Conservation (phyloP, 306 rosid species). For the Quercus bicolor region DNA sequence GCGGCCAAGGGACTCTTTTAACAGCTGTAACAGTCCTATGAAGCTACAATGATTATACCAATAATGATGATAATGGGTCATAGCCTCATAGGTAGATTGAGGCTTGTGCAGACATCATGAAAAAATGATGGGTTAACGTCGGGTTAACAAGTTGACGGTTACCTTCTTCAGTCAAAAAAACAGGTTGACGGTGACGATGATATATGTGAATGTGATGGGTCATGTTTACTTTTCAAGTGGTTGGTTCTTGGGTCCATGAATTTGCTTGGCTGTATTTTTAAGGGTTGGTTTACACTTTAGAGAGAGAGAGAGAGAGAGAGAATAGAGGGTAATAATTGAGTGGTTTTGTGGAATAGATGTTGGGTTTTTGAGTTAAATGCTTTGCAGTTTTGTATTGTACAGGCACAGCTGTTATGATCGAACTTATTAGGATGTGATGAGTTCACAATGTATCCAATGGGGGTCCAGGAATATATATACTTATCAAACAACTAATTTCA, state of each 20-base stretch:
- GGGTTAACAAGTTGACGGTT: too few relatives aligned
- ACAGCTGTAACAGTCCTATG: neutral
- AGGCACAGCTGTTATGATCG: too few relatives aligned
- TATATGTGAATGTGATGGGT: too few relatives aligned
- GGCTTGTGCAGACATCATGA: neutral
- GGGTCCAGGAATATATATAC: too few relatives aligned
- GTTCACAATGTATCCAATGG: too few relatives aligned
- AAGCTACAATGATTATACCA: neutral
- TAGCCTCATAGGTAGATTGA: neutral
- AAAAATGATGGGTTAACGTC: too few relatives aligned
- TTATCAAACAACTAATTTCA: too few relatives aligned
- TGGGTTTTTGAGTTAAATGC: neutral
- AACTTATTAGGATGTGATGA: too few relatives aligned
- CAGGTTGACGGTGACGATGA: too few relatives aligned
- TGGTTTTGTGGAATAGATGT: neutral
- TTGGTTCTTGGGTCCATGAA: neutral
- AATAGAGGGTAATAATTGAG: neutral
- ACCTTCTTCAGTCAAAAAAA: too few relatives aligned
- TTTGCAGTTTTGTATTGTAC: neutral
- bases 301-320: neutral
- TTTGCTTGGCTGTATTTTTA: neutral
- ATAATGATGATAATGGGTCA: neutral
- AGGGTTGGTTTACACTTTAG: neutral
- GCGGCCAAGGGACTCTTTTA: neutral
- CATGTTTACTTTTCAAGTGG: neutral